Base-by-base conservation (phyloP, 1,139 yeast species). In the Suhomyces yuchorum region DNA sequence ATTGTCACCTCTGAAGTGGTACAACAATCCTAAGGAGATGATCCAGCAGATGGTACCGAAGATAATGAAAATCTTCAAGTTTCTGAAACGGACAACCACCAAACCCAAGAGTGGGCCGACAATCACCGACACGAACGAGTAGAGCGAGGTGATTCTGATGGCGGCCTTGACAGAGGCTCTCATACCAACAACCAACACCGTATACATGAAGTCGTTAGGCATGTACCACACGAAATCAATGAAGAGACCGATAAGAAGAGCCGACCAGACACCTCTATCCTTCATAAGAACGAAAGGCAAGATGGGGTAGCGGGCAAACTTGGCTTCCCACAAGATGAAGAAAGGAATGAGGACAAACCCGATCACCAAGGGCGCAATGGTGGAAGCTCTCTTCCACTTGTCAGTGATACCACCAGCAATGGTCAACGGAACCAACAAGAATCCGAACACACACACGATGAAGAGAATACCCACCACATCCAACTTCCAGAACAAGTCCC, bases 131-230 rank as follows among this genome's bases (percentile, higher is more conserved):
- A 82, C 87, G 56, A 86, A 85, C 12, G 88, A 78, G 60, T 81
- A 81, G 46, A 85, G 67, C 1, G 84, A 77, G 3, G 81, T 69
- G 58, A 86, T 85, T 65, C 90, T 76, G 11, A 85, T 81, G 12
- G 92, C 90, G 6, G 89, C 81, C 45, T 69, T 73, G 42, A 71
- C 65, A 14, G 83, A 70, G 53, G 82, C 81, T 59, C 81, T 71
- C 63, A 85, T 79, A 2, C 86, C 84, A 35, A 84, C 87, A 43
- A 80, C 59, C 51, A 86, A 69, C 17, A 85, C 84, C 0, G 90
- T 77, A 63, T 81, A 85, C 67, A 86, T 65, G 62, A 73, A 85
- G 57, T 82, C 88, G 52, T 83, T 82, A 44, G 85, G 88, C 86
- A 84, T 80, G 66, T 79, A 78, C 79, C 80, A 84, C 44, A 82